Evolutionary conservation across 148 eudicot species (phyloP).

Genomic region (Amaranthus hypochondriacus): DNA sequence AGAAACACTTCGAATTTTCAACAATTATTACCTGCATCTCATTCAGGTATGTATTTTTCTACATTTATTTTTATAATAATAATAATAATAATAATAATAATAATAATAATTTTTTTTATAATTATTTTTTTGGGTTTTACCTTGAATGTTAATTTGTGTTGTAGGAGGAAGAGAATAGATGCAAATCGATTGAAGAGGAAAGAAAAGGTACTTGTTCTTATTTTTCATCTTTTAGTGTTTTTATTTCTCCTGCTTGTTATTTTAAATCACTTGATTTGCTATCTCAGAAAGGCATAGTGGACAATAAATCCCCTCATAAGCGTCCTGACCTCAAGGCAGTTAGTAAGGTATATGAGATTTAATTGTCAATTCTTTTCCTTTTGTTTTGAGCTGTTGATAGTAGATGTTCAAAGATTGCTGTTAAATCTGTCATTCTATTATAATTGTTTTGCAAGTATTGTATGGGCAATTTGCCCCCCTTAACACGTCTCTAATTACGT

Average conservation of each 20-base stretch:
- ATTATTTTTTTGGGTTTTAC: background rate
- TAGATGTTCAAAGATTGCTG: background rate
- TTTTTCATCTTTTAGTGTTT: background rate
- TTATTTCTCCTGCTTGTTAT: background rate
- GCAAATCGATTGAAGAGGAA: conserved; percentile 28
- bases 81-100: too few relatives aligned
- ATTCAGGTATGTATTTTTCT: conserved; percentile 47
- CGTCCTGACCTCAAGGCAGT: conserved; percentile 47
- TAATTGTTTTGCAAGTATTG: too few relatives aligned
- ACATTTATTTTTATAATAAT: background rate
- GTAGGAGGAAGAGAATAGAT: conserved; percentile 75
- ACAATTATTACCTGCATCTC: conserved; percentile 60
- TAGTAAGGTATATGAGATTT: conserved; percentile 20
- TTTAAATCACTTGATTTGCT: background rate
- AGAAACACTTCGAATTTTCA: conserved; percentile 50
- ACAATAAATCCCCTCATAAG: conserved; percentile 26
- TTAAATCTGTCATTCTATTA: background rate
- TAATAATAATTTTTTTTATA: background rate
- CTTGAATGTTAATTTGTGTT: background rate
- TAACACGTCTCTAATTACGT: too few relatives aligned
- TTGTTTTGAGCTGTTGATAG: background rate
- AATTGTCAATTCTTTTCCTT: background rate
- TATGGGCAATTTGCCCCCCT: too few relatives aligned
- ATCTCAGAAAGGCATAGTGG: conserved; percentile 13
- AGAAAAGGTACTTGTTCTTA: conserved; percentile 23